Evolutionary conservation across 805 yeast genomes (phyloP).

Genomic region (Wickerhamiella hasegawae): DNA sequence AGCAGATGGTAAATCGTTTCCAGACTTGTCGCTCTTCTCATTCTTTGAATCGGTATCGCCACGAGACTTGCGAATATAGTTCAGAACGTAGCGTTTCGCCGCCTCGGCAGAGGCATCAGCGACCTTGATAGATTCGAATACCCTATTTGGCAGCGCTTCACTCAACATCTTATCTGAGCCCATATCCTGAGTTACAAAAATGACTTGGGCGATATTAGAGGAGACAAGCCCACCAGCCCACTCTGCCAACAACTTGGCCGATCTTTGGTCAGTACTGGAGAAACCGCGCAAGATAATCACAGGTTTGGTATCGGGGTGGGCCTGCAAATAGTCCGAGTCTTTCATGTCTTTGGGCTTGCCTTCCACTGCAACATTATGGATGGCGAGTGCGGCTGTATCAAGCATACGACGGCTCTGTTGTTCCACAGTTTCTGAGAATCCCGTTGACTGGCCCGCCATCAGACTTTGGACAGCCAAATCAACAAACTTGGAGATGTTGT

Average conservation of each 20-base stretch:
- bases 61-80: constrained; percentile 9
- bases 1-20: constrained; percentile 7
- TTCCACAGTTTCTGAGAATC: constrained; percentile 19
- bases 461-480: constrained; percentile 81
- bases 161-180: constrained; percentile 55
- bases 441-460: constrained; percentile 57
- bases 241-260: constrained; percentile 61
- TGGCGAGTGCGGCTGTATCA: constrained; percentile 30
- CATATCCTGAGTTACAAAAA: constrained; percentile 73
- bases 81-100: constrained; percentile 53
- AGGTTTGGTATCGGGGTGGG: constrained; percentile 12
- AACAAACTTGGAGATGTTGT: constrained; percentile 56
- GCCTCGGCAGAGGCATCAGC: constrained; percentile 67
- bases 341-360: constrained; percentile 16
- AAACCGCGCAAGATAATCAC: constrained; percentile 10
- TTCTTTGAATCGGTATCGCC: constrained; percentile 2
- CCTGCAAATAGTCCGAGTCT: constrained; percentile 9
- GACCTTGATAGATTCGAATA: constrained; percentile 55
- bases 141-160: constrained; percentile 70
- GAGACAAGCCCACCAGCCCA: constrained; percentile 75
- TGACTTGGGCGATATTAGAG: constrained; percentile 75
- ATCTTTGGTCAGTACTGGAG: constrained; percentile 17
- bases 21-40: constrained; percentile 13
- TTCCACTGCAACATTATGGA: constrained; percentile 42
- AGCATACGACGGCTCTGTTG: constrained; percentile 18